A percentile compares a stretch with the other conserved stretches of the same genome.
phyloP scores from a whole-genome alignment of 2,329 filamentous ascomycete genomes.

The Hysterium pulicare region DNA sequence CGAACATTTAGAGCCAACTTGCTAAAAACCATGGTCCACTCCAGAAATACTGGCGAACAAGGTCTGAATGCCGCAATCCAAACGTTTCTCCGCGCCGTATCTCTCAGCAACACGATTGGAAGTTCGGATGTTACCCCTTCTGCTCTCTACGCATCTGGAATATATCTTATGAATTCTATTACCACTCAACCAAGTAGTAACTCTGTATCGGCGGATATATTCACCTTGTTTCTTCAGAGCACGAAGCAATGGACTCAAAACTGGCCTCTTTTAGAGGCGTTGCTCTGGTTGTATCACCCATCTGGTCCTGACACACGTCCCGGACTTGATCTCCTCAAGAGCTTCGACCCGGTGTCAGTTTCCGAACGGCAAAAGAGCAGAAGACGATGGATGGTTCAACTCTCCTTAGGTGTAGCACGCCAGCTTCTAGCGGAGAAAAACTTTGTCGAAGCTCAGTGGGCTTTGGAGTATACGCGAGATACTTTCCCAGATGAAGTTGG shows the following conservation, averaged over 20 bases:
- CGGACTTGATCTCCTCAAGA: conserved; percentile 23
- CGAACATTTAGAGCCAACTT: conserved; percentile 19
- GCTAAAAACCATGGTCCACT: conserved; percentile 21
- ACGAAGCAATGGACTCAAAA: conserved; percentile 19
- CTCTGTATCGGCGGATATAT: conserved; percentile 14
- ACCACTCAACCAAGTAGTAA: conserved; percentile 8
- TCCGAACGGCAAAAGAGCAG: conserved; percentile 7
- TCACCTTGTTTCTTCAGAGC: conserved; percentile 23
- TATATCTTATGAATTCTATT: conserved; percentile 23
- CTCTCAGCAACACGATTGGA: conserved; percentile 8
- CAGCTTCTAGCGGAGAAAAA: conserved; percentile 26
- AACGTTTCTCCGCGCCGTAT: conserved; percentile 23
- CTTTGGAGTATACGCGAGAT: conserved; percentile 27
- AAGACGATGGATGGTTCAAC: conserved; percentile 23
- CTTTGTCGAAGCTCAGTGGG: conserved; percentile 25
- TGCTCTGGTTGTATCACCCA: conserved; percentile 31
- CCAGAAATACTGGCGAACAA: conserved; percentile 8
- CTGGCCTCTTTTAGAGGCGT: conserved; percentile 21
- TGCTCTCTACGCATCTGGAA: conserved; percentile 20
- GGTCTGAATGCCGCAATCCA: conserved; percentile 16
- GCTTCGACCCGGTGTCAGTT: conserved; percentile 13
- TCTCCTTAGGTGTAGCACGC: conserved; percentile 29
- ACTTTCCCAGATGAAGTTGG: conserved; percentile 23
- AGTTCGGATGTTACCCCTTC: not conserved
- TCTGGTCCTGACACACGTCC: conserved; percentile 14